A percentile compares a stretch with the other conserved stretches of the same genome.
These are phyloP conservation scores for Podospora appendiculata DNA, from an alignment of 495 filamentous ascomycete genomes.

Conservation along the genomic window DNA sequence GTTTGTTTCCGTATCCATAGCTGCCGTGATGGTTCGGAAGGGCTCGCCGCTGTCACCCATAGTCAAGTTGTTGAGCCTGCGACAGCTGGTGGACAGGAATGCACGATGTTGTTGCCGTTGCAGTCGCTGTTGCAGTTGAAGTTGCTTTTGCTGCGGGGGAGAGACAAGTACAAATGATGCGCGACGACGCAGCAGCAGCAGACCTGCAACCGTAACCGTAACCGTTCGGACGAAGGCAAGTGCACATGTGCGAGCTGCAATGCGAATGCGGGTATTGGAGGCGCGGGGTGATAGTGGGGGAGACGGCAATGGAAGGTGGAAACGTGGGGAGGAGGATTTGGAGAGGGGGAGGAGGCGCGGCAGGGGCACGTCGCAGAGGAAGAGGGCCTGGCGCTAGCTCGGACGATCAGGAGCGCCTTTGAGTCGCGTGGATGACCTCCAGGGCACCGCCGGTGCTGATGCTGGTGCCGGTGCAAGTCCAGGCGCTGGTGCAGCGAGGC, in stretches of 20 bases:
- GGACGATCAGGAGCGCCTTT: conserved; percentile 3
- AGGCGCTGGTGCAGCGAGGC: neutral
- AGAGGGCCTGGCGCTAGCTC: conserved; percentile 24
- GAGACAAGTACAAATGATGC: neutral
- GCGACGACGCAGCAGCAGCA: too few relatives aligned
- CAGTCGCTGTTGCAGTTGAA: neutral
- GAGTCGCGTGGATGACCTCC: conserved; percentile 1
- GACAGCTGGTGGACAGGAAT: conserved; percentile 5
- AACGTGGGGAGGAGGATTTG: conserved; percentile 6
- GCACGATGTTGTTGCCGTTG: neutral
- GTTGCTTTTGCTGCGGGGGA: neutral
- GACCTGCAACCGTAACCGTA: too few relatives aligned
- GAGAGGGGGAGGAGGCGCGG: neutral
- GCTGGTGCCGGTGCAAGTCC: neutral
- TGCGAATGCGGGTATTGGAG: neutral
- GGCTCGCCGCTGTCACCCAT: conserved; percentile 6
- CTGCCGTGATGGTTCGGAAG: conserved; percentile 1
- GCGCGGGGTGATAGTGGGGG: neutral
- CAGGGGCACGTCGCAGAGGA: conserved; percentile 22
- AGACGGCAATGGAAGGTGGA: neutral
- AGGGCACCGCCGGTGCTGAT: conserved; percentile 1
- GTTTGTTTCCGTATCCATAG: neutral
- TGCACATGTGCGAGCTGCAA: neutral
- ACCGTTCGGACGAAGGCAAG: too few relatives aligned
- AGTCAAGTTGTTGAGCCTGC: neutral